A percentile compares a stretch with the other conserved stretches of the same genome.
phyloP scores from a whole-genome alignment of 352 stramenopile species.

The Globisporangium splendens region DNA sequence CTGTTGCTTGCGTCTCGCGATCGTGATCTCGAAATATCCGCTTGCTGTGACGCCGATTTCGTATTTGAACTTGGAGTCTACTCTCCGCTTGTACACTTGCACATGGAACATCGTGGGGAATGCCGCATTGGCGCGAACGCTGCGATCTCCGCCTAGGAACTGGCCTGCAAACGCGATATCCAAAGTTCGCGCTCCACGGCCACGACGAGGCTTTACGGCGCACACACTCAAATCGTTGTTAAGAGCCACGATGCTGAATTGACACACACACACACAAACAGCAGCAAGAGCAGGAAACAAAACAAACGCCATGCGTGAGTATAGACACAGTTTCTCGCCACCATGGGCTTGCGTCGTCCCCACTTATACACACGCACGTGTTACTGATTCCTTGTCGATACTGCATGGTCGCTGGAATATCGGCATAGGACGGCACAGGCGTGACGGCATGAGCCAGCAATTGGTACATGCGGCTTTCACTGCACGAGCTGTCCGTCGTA shows the following conservation, averaged over 20 bases:
- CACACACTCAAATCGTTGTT: conserved; percentile 1
- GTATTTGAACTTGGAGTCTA: conserved; percentile 22
- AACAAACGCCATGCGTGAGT: too few relatives aligned
- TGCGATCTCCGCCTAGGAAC: conserved; percentile 57
- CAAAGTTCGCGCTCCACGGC: conserved; percentile 18
- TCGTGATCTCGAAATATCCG: conserved; percentile 76
- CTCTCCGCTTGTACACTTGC: conserved; percentile 38
- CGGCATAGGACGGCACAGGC: conserved; percentile 57
- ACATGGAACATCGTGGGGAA: conserved; percentile 60
- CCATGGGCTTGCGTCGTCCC: too few relatives aligned
- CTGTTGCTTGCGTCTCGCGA: conserved; percentile 24
- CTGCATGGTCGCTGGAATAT: conserved; percentile 45
- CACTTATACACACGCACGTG: too few relatives aligned
- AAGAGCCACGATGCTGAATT: conserved; percentile 33
- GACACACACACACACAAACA: too few relatives aligned
- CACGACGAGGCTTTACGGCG: background rate
- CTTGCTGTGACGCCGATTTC: conserved; percentile 49
- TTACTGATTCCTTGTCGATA: conserved; percentile 31
- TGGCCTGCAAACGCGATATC: conserved; percentile 54
- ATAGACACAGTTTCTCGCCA: too few relatives aligned
- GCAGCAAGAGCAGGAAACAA: too few relatives aligned
- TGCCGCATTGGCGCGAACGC: conserved; percentile 64
- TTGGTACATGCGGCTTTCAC: conserved; percentile 66
- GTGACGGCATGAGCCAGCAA: conserved; percentile 64
- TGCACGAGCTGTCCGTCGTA: conserved; percentile 28